Base-by-base conservation (phyloP, 2,329 filamentous ascomycete species). In the Diaporthe eres region DNA sequence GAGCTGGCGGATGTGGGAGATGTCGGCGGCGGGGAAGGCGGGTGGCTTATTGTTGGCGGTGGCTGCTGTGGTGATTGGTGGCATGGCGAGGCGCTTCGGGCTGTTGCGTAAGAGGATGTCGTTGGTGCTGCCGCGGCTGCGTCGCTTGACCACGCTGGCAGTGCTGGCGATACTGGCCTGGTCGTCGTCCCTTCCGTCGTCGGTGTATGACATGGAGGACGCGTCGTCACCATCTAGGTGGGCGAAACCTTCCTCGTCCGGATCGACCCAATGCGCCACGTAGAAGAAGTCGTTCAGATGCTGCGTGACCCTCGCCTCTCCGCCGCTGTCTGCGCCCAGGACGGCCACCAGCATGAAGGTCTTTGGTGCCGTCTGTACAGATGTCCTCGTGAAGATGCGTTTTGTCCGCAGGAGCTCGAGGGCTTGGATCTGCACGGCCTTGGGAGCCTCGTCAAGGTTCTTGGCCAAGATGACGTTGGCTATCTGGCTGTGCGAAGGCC, bases 401-500 rank as follows among this genome's bases (percentile, higher is more conserved):
- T 91, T 92, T 0, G 93, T 94, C 72, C 94, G 93, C 74, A 98
- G 91, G 13, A 98, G 90, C 89, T 98, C 87, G 37, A 92, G 84
- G 3, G 86, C 93, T 83, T 98, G 95, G 60, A 97, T 92, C 84
- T 99, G 97, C 15, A 98, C 92, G 72, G 91, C 90, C 49, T 91
- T 88, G n/a, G 90, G 89, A 0, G 95, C 94, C 71, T 87, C 86
- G 82, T 98, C 92, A 71, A 98, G 90, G 81, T 97, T 92, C 79
- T 92, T 94, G 2, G 94, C 94, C 71, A 99, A 90, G 31, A 98
- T 88, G 15, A 98, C 88, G 84, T 98, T 95, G 77, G 95, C 94
- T 78, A 98, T 77, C 63, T 75, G 76, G 39, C 74, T 94, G 72
- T 88, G 80, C 12, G 68, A 65, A n/a, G 65, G 71, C 12, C 67